Conservation (phyloP, 805 yeast species). For the Saccharomycopsis sp. region DNA sequence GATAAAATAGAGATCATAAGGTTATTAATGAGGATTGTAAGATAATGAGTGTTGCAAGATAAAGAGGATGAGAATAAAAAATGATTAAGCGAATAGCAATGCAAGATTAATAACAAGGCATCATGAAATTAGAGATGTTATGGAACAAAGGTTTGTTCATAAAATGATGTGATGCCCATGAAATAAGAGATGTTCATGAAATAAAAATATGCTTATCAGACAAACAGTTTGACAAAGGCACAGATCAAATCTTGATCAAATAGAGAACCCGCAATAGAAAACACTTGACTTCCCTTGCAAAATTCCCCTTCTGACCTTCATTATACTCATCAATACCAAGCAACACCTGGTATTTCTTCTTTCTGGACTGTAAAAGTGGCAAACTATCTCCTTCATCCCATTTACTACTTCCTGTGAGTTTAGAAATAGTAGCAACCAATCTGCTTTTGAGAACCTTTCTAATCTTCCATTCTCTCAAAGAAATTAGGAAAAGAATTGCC, state of each 20-base stretch:
- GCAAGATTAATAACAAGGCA: neutral
- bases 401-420: neutral
- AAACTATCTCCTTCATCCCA: neutral
- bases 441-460: slow-evolving; percentile 30
- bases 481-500: slow-evolving; percentile 36
- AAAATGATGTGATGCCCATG: no score
- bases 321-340: neutral
- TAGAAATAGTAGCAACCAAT: neutral
- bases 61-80: neutral
- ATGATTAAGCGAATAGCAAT: neutral
- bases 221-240: no score
- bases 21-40: neutral
- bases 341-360: neutral
- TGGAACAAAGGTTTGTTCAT: no score
- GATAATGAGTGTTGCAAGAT: no score
- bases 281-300: neutral
- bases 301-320: neutral
- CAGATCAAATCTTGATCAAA: neutral
- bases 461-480: slow-evolving; percentile 49
- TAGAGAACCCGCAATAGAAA: neutral
- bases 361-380: neutral
- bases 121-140: no score
- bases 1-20: neutral
- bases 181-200: no score
- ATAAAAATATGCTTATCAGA: no score